These are phyloP conservation scores for Begonia peltatifolia DNA, from an alignment of 306 rosid genomes.

Conservation along the genomic window DNA sequence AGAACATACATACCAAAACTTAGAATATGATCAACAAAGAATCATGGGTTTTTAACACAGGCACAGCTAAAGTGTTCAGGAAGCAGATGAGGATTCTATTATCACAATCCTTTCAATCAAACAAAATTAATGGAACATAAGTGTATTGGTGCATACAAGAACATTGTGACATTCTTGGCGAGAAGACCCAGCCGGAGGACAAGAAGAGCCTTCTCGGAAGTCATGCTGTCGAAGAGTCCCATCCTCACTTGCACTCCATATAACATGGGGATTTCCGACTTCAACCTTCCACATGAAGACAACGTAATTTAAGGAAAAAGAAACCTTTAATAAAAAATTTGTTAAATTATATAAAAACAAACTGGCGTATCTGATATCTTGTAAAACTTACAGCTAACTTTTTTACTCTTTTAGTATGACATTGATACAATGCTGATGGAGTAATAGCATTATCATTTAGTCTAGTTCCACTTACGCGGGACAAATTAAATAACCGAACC, in stretches of 20 bases:
- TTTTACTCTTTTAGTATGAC: slow-evolving; percentile 90
- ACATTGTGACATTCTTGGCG: slow-evolving; percentile 84
- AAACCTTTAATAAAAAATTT: not conserved
- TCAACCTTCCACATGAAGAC: slow-evolving; percentile 53
- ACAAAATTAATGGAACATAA: not conserved
- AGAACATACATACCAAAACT: not conserved
- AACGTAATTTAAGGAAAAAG: slow-evolving; percentile 7
- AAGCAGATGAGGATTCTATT: not conserved
- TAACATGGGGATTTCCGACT: slow-evolving; percentile 87
- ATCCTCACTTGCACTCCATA: slow-evolving; percentile 99
- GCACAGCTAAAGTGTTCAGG: not conserved
- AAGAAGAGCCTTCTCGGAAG: slow-evolving; percentile 72
- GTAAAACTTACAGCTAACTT: slow-evolving; percentile 78
- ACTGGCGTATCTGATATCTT: not conserved
- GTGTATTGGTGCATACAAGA: slow-evolving; percentile 33
- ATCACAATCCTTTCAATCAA: not conserved
- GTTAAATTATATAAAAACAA: slow-evolving; percentile 1
- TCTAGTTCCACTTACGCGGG: slow-evolving; percentile 48
- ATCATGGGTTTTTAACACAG: not conserved
- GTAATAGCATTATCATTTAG: slow-evolving; percentile 33
- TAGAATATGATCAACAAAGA: too few relatives aligned
- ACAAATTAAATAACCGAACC: slow-evolving; percentile 85
- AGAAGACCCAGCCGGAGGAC: slow-evolving; percentile 82
- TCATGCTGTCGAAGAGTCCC: slow-evolving; percentile 98
- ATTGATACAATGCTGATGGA: slow-evolving; percentile 61